Base-by-base conservation (phyloP, 441 rosid genomes). In the Arabidopsis hybrid region DNA sequence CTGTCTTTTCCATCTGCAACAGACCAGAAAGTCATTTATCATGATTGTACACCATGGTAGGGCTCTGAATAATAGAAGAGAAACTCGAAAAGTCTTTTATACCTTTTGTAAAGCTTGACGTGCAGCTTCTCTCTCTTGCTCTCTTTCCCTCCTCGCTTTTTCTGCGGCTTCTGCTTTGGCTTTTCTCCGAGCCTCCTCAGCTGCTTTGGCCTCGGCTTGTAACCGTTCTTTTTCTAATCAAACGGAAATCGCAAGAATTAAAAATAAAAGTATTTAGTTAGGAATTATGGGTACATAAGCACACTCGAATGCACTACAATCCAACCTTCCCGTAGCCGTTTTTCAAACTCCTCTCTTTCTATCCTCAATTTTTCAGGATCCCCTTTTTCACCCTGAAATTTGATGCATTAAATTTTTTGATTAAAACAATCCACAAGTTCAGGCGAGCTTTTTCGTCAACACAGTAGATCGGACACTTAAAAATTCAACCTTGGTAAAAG, bases 1-100 rank as follows among this genome's bases (percentile, higher is more conserved):
- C 99, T 0, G 95, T 92, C 81, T 88, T 94, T 71, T 94, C 97
- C 94, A 92, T 88, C 99, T 90, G 91, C 75, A 81, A 14, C 73
- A 47, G 8, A 8, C 73, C 68, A 71, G 36, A 69, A 46, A 47
- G 14, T 57, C 26, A 71, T 2, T 50, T 13, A 50, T 39, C 38
- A 60, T 77, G 29, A 71, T 31, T 47, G 13, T 40, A 26, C 14
- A 58, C 46, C 46, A 8, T 13, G 2, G 26, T 14, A 38, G 13
- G 21, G 34, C 43, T 29, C 14, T 3, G 13, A 66, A 58, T 35
- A 16, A 45, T 10, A 21, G 32, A 42, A 67, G 39, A 35, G 29
- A 47, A 69, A 38, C 39, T 51, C 17, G 40, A 35, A 13, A 46
- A 46, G 60, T 45, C 50, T 4, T 35, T 29, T 53, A 77, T 72